Conservation (phyloP, 2,329 filamentous ascomycete species). For the Sporothrix phasma region DNA sequence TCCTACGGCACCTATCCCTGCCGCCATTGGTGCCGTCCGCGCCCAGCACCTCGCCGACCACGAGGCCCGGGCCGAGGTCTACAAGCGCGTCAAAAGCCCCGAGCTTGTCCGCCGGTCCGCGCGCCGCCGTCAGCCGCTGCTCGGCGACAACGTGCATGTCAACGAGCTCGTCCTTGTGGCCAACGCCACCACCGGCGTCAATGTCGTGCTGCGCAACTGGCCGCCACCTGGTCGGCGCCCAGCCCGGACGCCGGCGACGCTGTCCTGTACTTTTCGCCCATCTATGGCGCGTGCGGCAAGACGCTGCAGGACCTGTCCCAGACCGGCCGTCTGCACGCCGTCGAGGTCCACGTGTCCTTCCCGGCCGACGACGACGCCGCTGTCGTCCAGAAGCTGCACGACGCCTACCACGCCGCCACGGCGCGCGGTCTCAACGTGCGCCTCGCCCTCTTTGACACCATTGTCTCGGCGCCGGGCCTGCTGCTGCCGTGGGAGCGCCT, state of each 20-base stretch:
- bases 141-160: slow-evolving; percentile 35
- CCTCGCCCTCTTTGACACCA: slow-evolving; percentile 60
- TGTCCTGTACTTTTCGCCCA: slow-evolving; percentile 56
- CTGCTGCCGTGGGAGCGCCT: slow-evolving; percentile 60
- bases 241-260: slow-evolving; percentile 40
- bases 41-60: slow-evolving; percentile 43
- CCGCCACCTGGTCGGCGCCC: slow-evolving; percentile 14
- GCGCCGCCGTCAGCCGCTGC: slow-evolving; percentile 48
- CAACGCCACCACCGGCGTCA: slow-evolving; percentile 61
- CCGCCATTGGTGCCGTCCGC: slow-evolving; percentile 41
- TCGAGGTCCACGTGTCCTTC: slow-evolving; percentile 45
- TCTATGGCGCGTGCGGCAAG: slow-evolving; percentile 59
- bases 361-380: slow-evolving; percentile 53
- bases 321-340: slow-evolving; percentile 28
- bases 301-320: slow-evolving; percentile 52
- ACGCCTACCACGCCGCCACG: slow-evolving; percentile 39
- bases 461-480: slow-evolving; percentile 58
- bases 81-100: slow-evolving; percentile 52
- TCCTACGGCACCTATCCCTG: slow-evolving; percentile 61
- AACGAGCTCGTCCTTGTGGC: slow-evolving; percentile 56
- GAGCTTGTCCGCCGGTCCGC: slow-evolving; percentile 44
- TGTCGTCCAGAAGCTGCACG: slow-evolving; percentile 43
- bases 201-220: slow-evolving; percentile 58
- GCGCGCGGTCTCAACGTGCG: slow-evolving; percentile 44
- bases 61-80: slow-evolving; percentile 55